These are phyloP conservation scores for Priceomyces melissophilus DNA, from an alignment of 805 yeast genomes.

Conservation along the genomic window DNA sequence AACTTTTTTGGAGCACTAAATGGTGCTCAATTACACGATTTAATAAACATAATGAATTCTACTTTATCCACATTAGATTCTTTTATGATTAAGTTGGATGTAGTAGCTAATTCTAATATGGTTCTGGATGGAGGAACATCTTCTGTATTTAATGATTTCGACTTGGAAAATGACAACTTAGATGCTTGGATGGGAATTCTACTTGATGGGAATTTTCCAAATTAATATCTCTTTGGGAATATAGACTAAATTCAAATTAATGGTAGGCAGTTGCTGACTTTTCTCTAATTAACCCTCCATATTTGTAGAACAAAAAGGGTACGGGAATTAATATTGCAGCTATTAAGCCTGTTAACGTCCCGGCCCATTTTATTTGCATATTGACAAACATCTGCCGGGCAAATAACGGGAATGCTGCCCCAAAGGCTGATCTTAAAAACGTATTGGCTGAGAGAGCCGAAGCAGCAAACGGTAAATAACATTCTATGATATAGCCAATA, in stretches of 20 bases:
- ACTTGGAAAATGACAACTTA: too few relatives aligned
- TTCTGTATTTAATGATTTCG: neutral
- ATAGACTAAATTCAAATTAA: neutral
- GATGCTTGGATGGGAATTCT: too few relatives aligned
- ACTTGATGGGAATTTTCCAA: too few relatives aligned
- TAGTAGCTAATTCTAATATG: too few relatives aligned
- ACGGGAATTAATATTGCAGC: slow-evolving; percentile 52
- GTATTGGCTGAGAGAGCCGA: slow-evolving; percentile 58
- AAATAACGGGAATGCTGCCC: slow-evolving; percentile 53
- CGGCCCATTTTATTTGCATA: slow-evolving; percentile 49
- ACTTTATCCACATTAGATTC: neutral
- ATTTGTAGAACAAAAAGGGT: slow-evolving; percentile 51
- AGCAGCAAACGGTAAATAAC: slow-evolving; percentile 50
- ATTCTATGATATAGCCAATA: slow-evolving; percentile 51
- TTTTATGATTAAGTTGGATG: neutral
- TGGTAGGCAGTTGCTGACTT: slow-evolving; percentile 8
- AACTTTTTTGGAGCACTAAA: neutral
- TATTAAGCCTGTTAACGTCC: slow-evolving; percentile 45
- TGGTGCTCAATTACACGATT: neutral
- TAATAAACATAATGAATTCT: neutral
- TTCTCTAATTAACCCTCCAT: slow-evolving; percentile 37
- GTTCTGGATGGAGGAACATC: neutral
- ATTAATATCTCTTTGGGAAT: too few relatives aligned
- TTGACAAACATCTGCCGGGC: slow-evolving; percentile 43
- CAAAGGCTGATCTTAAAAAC: slow-evolving; percentile 49